Evolutionary conservation across 495 filamentous ascomycete species (phyloP).

Genomic region (Podospora anserina): DNA sequence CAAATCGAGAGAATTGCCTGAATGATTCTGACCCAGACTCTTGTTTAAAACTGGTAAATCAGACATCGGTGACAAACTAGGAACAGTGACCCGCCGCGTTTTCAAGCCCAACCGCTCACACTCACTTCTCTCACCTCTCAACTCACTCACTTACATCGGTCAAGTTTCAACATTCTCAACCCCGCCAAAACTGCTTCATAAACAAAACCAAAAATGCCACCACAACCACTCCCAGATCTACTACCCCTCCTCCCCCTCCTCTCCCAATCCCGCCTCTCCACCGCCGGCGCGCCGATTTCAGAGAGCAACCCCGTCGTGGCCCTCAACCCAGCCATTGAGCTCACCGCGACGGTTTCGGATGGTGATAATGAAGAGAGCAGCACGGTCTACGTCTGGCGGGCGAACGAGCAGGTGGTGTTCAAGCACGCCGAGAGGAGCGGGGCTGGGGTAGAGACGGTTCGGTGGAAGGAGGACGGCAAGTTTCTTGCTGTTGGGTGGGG

Average conservation of each 20-base stretch:
- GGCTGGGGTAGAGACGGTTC: slow-evolving; percentile 52
- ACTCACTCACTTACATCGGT: no score
- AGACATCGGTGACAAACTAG: no score
- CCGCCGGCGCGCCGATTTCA: slow-evolving; percentile 19
- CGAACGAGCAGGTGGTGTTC: slow-evolving; percentile 43
- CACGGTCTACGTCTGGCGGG: slow-evolving; percentile 58
- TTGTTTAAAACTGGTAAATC: no score
- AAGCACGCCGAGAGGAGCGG: slow-evolving; percentile 47
- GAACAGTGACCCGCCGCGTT: no score
- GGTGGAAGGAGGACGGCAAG: slow-evolving; percentile 81
- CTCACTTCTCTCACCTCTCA: no score
- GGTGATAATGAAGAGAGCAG: slow-evolving; percentile 57
- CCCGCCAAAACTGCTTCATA: not conserved
- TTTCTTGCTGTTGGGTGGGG: slow-evolving; percentile 75
- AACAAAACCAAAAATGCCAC: not conserved
- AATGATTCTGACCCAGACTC: no score
- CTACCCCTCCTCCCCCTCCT: slow-evolving; percentile 38
- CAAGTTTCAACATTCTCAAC: not conserved
- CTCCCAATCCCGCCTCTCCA: slow-evolving; percentile 44
- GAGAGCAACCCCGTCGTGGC: slow-evolving; percentile 47
- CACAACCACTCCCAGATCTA: slow-evolving; percentile 22
- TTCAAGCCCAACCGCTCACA: no score
- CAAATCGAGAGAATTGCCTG: no score
- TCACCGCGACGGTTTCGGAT: slow-evolving; percentile 59
- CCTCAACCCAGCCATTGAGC: slow-evolving; percentile 80